Conservation (phyloP, 2,329 filamentous ascomycete species). For the Fusarium veterinarium region DNA sequence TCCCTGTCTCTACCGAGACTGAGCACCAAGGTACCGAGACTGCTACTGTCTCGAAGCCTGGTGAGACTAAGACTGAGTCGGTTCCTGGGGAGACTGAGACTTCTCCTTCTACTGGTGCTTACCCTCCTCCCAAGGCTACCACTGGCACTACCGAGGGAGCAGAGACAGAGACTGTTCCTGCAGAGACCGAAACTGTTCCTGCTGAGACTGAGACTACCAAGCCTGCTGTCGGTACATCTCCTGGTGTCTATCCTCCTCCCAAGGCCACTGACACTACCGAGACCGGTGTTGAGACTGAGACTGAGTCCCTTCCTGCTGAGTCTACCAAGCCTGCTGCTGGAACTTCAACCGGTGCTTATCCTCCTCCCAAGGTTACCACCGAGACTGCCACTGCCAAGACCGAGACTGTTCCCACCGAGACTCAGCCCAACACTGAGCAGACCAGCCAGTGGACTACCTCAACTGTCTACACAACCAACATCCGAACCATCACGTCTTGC, state of each 20-base stretch:
- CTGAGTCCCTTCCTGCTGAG: neutral
- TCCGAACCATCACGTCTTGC: conserved; percentile 38
- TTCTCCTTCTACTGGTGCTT: neutral
- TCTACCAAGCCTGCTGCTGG: neutral
- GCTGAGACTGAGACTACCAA: neutral
- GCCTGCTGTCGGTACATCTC: neutral
- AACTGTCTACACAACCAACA: conserved; percentile 38
- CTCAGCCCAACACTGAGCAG: neutral
- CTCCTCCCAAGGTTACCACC: neutral
- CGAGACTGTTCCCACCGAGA: conserved; percentile 1
- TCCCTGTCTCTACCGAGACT: conserved; percentile 3
- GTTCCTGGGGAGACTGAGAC: neutral
- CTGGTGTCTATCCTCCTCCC: conserved; percentile 1
- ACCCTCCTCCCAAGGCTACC: neutral
- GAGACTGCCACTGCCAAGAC: neutral
- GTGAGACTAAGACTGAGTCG: neutral
- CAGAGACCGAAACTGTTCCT: neutral
- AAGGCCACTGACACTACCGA: neutral
- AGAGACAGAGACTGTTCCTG: neutral
- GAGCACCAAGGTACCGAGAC: conserved; percentile 8
- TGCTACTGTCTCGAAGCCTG: neutral
- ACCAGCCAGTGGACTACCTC: conserved; percentile 30
- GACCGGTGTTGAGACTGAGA: neutral
- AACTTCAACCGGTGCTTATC: neutral
- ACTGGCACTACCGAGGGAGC: neutral